Base-by-base conservation (phyloP, 169 alveolate genomes). In the Cryptosporidium sp. region DNA sequence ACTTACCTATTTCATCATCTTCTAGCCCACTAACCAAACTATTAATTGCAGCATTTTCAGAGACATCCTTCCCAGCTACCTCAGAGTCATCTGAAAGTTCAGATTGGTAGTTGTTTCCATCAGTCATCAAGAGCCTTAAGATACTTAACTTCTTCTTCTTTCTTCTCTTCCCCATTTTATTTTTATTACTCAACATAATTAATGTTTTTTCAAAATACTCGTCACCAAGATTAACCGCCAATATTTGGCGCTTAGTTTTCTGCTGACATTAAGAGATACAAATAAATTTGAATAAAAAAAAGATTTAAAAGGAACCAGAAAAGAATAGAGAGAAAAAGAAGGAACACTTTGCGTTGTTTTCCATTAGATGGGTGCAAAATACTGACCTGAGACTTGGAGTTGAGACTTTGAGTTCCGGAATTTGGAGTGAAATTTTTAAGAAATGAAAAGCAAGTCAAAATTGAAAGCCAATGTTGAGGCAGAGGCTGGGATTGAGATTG, bases 251-350 rank as follows among this genome's bases (percentile, higher is more conserved):
- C 85, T 39, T 29, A 71, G 85, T 71, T 71, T 33, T 18, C 6
- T 50, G 41, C 26, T 71, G 85, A 71, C 85, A 71, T 52, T 41
- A 43, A 48, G 85, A 71, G 67, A 71, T 71, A 71, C 18, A 31
- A 16, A 69, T 48, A 3, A 14, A 48, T 14, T 48, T 3, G 1
- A 48, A 48, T 14, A 48, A 48, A 48, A 41, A 48, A 48, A 48
- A 48, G 55, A 48, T 48, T 48, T 48, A 1, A 12, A 14, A 16
- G 55, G 21, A 48, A 14, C 21, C 21, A 2, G 1, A 5, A 5
- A 37, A 37, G 5, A 5, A 37, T 3, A 48, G 21, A 48, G 14
- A 48, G 55, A 48, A 48, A 48, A 16, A 18, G 23, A 48, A 48
- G 55, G 23, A 12, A 21, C 1, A 48, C 14, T 48, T 48, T 16